Percentiles rank a stretch among this genome's conserved stretches.
Evolutionary conservation across 768 basidiomycete species (phyloP).

Genomic region (Naganishia kalamii): DNA sequence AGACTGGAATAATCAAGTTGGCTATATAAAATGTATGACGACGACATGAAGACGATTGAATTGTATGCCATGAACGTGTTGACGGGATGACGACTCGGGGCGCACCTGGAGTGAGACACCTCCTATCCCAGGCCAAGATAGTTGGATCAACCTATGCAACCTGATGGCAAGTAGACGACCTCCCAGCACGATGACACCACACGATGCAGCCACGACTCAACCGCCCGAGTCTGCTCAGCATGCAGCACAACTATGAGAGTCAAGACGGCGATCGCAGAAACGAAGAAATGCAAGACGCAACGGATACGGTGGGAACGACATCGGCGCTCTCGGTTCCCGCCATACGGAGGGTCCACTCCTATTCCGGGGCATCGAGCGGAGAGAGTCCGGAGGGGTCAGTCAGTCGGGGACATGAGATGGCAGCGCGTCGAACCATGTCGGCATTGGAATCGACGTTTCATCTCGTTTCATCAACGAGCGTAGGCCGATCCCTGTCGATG

Average conservation of each 20-base stretch:
- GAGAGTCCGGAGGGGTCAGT: not conserved
- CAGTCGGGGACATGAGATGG: not conserved
- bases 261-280: not conserved
- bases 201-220: not conserved
- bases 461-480: not conserved
- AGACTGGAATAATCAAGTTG: no score
- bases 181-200: no score
- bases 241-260: constrained; percentile 16
- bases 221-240: constrained; percentile 13
- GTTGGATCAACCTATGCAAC: no score
- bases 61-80: no score
- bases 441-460: not conserved
- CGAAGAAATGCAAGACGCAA: not conserved
- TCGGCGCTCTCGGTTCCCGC: not conserved
- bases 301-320: not conserved
- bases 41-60: no score
- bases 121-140: no score
- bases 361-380: not conserved
- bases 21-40: no score
- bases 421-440: not conserved
- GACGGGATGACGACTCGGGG: no score
- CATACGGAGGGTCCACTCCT: constrained; percentile 7
- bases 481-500: not conserved
- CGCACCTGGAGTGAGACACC: no score
- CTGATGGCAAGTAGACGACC: no score